phyloP scores from a whole-genome alignment of 1,284 basidiomycete genomes.

The Heterobasidion parviporum region DNA sequence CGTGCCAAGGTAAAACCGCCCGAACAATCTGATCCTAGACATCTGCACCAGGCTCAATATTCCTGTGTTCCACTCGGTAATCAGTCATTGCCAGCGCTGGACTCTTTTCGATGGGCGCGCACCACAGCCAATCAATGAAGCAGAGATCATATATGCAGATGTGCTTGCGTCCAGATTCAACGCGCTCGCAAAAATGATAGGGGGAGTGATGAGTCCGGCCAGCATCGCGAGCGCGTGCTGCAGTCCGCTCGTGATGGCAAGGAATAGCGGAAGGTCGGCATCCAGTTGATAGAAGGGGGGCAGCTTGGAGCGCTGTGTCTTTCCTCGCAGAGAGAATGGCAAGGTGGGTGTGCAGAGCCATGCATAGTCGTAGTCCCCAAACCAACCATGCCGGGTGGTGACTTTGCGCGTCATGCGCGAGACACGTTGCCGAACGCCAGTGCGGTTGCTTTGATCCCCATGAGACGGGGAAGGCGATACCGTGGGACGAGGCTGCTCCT shows the following conservation, averaged over 20 bases:
- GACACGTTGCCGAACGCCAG: neutral
- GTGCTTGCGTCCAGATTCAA: constrained; percentile 46
- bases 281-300: constrained; percentile 73
- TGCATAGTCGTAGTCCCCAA: constrained; percentile 71
- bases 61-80: constrained; percentile 26
- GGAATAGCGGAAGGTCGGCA: constrained; percentile 57
- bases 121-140: constrained; percentile 75
- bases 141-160: constrained; percentile 76
- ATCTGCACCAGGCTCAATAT: constrained; percentile 73
- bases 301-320: constrained; percentile 15
- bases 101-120: constrained; percentile 11
- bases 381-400: constrained; percentile 55
- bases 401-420: constrained; percentile 25
- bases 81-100: neutral
- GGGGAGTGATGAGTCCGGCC: constrained; percentile 54
- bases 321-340: constrained; percentile 31
- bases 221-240: constrained; percentile 81
- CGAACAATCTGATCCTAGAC: constrained; percentile 54
- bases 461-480: constrained; percentile 6
- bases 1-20: constrained; percentile 63
- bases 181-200: constrained; percentile 72
- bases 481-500: constrained; percentile 17
- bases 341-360: constrained; percentile 64
- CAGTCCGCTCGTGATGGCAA: constrained; percentile 63
- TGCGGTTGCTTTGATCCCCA: constrained; percentile 1